Evolutionary conservation across 352 stramenopile genomes (phyloP), one percentile per base, ranked within the genome.

Genomic region (Elongisporangium anandrum): DNA sequence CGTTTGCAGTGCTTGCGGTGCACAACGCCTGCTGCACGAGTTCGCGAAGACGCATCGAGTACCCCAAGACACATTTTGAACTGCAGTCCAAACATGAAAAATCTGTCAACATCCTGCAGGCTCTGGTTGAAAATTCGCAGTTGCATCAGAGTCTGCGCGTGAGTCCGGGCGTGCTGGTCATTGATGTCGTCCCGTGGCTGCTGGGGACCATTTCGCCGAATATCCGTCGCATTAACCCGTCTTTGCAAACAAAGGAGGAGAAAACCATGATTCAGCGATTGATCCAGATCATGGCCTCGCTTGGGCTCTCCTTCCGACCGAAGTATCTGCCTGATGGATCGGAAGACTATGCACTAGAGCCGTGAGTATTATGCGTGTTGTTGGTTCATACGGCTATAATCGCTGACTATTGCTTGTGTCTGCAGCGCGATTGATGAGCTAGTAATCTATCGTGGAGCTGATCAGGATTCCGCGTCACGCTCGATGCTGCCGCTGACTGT

Each of bases 131-230:
- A 21, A 79, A 85, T 53, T 79, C 78, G 29, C 77, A 80, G 17
- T 57, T 90, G 56, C 75, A 86, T 20, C 66, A 65, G 50, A 84
- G 79, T 50, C 63, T 93, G 50, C 83, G 81, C 16, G 66, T 87
- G 50, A 82, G 83, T 26, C 52, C 69, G 1, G 77, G 72, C 23
- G 70, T 88, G 23, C 73, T 95, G 34, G 70, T 83, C 9, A 65
- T 92, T 51, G 83, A 95, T 50, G 80, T 95, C 16, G 71, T 95
- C 12, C 81, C 85, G 39, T 93, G 79, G 80, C 56, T 95, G 24
- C 39, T 93, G 19, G 69, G 70, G 13, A 85, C 67, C 24, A 61
- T 95, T 45, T 83, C 83, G 19, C 85, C 85, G 7, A 76, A 69
- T 10, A 78, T 95, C 55, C 78, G 80, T 2, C 78, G 77, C 22